Evolutionary conservation across 2,329 filamentous ascomycete genomes (phyloP).

Genomic region (Claviceps fusiformis): DNA sequence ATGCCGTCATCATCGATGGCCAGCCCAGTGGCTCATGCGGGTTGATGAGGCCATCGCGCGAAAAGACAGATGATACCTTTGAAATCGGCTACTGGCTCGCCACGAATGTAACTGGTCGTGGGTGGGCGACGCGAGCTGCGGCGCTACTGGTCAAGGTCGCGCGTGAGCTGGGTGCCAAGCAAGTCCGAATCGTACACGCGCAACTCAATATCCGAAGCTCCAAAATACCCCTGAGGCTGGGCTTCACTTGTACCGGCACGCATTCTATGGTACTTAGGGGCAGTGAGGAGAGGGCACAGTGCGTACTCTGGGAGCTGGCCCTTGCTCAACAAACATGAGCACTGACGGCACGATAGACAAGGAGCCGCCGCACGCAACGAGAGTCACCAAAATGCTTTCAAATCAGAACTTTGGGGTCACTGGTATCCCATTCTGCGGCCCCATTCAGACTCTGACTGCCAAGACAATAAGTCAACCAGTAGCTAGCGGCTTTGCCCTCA

Average conservation of each 20-base stretch:
- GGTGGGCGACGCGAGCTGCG: conserved; percentile 8
- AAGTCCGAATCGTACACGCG: conserved; percentile 9
- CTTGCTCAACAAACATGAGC: not conserved
- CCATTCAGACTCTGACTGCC: not conserved
- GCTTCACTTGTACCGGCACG: conserved; percentile 3
- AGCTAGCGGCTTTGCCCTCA: too few species aligned
- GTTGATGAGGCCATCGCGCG: conserved; percentile 3
- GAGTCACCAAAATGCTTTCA: too few species aligned
- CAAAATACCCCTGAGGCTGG: conserved; percentile 5
- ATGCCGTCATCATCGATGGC: conserved; percentile 6
- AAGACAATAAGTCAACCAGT: too few species aligned
- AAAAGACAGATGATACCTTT: not conserved
- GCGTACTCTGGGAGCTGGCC: not conserved
- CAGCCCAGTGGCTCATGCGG: conserved; percentile 7
- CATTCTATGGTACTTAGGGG: not conserved
- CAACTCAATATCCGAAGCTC: conserved; percentile 6
- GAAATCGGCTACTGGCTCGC: conserved; percentile 12
- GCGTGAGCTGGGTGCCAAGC: conserved; percentile 7
- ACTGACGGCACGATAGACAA: not conserved
- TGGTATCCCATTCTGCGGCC: too few species aligned
- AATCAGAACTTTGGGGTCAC: too few species aligned
- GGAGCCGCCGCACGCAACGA: not conserved
- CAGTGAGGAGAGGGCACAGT: not conserved
- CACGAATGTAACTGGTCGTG: conserved; percentile 7
- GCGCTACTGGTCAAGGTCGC: conserved; percentile 6